Conservation (phyloP, 345 rosid genomes). For the Reutealis trisperma region DNA sequence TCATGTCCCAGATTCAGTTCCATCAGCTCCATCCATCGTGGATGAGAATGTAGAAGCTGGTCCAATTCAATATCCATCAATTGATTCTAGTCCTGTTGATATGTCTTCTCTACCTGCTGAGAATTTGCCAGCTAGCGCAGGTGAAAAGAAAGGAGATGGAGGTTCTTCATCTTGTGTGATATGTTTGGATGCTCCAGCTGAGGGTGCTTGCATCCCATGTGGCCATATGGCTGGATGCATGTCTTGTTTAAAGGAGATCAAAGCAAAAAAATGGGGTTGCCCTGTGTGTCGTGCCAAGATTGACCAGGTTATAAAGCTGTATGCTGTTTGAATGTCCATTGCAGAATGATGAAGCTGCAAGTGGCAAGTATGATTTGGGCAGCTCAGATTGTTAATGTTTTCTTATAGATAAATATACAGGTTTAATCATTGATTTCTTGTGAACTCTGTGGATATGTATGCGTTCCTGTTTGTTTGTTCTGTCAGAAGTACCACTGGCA, state of each 20-base stretch:
- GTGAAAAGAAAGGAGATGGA: conserved; percentile 51
- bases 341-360: background rate
- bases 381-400: background rate
- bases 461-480: background rate
- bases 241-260: conserved; percentile 85
- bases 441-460: background rate
- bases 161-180: conserved; percentile 55
- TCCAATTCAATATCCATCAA: conserved; percentile 76
- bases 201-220: conserved; percentile 97
- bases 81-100: conserved; percentile 62
- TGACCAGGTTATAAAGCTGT: conserved; percentile 70
- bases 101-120: conserved; percentile 37
- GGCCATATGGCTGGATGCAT: conserved; percentile 98
- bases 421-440: background rate
- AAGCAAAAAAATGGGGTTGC: conserved; percentile 86
- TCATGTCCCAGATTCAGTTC: conserved; percentile 38
- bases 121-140: conserved; percentile 21
- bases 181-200: conserved; percentile 91
- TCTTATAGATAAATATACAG: background rate
- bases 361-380: conserved; percentile 8
- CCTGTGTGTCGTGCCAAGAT: conserved; percentile 93
- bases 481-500: no score
- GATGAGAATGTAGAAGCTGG: conserved; percentile 55
- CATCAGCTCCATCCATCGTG: conserved; percentile 63
- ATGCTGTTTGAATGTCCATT: conserved; percentile 54